These are phyloP conservation scores for Cylindrotheca fusiformis DNA, from an alignment of 108 stramenopile genomes.

Conservation along the genomic window DNA sequence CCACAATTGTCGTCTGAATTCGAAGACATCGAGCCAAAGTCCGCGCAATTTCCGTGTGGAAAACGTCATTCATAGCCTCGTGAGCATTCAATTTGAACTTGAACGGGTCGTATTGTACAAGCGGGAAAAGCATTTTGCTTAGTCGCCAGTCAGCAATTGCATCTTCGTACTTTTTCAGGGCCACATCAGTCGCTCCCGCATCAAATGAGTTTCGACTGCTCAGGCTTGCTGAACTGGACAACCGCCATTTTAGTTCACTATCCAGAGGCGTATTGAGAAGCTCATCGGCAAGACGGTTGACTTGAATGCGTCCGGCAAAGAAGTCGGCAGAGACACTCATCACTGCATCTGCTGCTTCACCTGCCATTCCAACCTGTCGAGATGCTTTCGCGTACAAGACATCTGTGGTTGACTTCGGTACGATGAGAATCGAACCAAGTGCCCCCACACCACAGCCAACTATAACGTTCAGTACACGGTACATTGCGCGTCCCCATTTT, in stretches of 20 bases:
- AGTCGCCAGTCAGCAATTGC: slow-evolving; percentile 31
- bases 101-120: slow-evolving; percentile 32
- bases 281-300: slow-evolving; percentile 20
- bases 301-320: slow-evolving; percentile 19
- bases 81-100: background rate
- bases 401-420: slow-evolving; percentile 24
- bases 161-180: slow-evolving; percentile 19
- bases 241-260: slow-evolving; percentile 3
- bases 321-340: slow-evolving; percentile 20
- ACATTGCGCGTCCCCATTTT: slow-evolving; percentile 16
- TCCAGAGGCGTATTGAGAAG: slow-evolving; percentile 14
- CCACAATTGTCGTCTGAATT: slow-evolving; percentile 33
- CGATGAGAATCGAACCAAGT: slow-evolving; percentile 19
- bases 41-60: slow-evolving; percentile 19
- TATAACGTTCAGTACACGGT: slow-evolving; percentile 27
- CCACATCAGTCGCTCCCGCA: slow-evolving; percentile 9
- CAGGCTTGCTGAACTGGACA: background rate
- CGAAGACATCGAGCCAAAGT: slow-evolving; percentile 31
- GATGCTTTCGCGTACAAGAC: slow-evolving; percentile 14
- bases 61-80: slow-evolving; percentile 10
- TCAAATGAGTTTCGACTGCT: background rate
- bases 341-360: slow-evolving; percentile 32
- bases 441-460: slow-evolving; percentile 29
- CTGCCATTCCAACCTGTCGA: slow-evolving; percentile 28
- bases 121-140: slow-evolving; percentile 21